Conservation (phyloP, 2,329 filamentous ascomycete species). For the Phyllosticta ampelicida region DNA sequence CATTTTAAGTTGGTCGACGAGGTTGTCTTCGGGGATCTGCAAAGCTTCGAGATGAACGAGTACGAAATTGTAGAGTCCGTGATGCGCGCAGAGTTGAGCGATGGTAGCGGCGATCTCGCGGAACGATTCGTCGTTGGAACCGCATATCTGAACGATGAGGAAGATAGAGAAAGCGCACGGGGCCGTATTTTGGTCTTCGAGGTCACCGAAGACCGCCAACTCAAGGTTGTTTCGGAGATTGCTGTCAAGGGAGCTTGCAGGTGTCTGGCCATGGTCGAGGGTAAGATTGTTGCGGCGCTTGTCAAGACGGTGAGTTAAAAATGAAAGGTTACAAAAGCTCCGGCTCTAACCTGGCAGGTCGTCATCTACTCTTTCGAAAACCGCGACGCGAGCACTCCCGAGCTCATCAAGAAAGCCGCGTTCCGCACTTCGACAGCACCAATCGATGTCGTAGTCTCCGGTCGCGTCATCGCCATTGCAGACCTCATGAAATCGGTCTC, state of each 20-base stretch:
- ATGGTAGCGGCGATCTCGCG: slow-evolving; percentile 42
- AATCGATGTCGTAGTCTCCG: slow-evolving; percentile 65
- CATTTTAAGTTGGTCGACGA: slow-evolving; percentile 88
- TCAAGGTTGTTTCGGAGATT: slow-evolving; percentile 61
- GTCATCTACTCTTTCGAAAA: slow-evolving; percentile 47
- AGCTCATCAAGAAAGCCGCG: slow-evolving; percentile 59
- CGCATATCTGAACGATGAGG: slow-evolving; percentile 58
- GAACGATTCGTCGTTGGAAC: slow-evolving; percentile 92
- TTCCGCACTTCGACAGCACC: slow-evolving; percentile 79
- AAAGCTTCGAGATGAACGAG: slow-evolving; percentile 53
- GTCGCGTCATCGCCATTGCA: slow-evolving; percentile 67
- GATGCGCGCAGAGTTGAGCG: slow-evolving; percentile 62
- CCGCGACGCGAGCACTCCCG: slow-evolving; percentile 40
- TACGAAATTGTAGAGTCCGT: slow-evolving; percentile 78
- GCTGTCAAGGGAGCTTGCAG: slow-evolving; percentile 71
- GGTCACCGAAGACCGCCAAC: slow-evolving; percentile 60
- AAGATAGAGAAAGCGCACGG: slow-evolving; percentile 39
- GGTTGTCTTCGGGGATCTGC: slow-evolving; percentile 70
- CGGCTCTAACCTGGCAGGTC: slow-evolving; percentile 32
- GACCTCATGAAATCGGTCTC: slow-evolving; percentile 92
- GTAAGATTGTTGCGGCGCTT: slow-evolving; percentile 75
- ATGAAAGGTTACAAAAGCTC: background rate
- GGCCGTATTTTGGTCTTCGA: slow-evolving; percentile 81
- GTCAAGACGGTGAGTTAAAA: slow-evolving; percentile 61
- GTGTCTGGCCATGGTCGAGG: slow-evolving; percentile 58